phyloP scores from a whole-genome alignment of 352 stramenopile genomes.

The Phytophthora meadii region DNA sequence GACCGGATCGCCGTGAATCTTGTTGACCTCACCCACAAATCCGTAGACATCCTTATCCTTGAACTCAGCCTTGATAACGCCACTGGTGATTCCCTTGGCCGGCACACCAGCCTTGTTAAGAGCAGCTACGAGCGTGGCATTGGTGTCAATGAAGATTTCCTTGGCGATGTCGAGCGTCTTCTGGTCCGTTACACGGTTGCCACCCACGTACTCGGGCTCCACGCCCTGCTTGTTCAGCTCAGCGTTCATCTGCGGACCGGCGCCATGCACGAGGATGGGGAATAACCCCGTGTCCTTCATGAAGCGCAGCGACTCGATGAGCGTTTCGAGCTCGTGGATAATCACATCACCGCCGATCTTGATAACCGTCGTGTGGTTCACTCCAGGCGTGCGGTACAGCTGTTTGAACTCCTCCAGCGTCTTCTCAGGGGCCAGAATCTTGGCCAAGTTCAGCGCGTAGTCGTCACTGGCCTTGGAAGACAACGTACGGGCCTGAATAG shows the following conservation, averaged over 20 bases:
- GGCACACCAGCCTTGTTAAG: conserved; percentile 70
- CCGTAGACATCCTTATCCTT: conserved; percentile 86
- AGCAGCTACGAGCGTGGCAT: conserved; percentile 82
- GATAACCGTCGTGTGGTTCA: conserved; percentile 83
- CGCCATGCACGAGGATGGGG: conserved; percentile 89
- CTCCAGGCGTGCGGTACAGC: conserved; percentile 77
- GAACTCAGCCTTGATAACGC: conserved; percentile 86
- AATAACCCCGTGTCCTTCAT: conserved; percentile 86
- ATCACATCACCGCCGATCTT: conserved; percentile 92
- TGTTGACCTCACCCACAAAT: conserved; percentile 85
- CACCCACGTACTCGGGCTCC: conserved; percentile 88
- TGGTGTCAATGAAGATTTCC: conserved; percentile 86
- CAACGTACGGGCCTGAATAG: conserved; percentile 26
- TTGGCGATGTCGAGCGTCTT: conserved; percentile 88
- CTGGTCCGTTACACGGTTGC: conserved; percentile 89
- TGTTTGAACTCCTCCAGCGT: conserved; percentile 76
- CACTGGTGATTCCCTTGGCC: conserved; percentile 81
- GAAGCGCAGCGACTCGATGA: conserved; percentile 85
- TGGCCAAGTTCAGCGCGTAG: conserved; percentile 65
- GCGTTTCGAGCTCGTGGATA: conserved; percentile 86
- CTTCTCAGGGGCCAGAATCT: conserved; percentile 55
- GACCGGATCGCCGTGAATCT: conserved; percentile 77
- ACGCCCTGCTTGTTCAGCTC: conserved; percentile 81
- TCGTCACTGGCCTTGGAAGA: conserved; percentile 33
- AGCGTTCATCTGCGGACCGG: conserved; percentile 91